A percentile compares a stretch with the other conserved stretches of the same genome.
Conservation (phyloP, 2,329 filamentous ascomycete species). For the Sporothrix dimorphospora region DNA sequence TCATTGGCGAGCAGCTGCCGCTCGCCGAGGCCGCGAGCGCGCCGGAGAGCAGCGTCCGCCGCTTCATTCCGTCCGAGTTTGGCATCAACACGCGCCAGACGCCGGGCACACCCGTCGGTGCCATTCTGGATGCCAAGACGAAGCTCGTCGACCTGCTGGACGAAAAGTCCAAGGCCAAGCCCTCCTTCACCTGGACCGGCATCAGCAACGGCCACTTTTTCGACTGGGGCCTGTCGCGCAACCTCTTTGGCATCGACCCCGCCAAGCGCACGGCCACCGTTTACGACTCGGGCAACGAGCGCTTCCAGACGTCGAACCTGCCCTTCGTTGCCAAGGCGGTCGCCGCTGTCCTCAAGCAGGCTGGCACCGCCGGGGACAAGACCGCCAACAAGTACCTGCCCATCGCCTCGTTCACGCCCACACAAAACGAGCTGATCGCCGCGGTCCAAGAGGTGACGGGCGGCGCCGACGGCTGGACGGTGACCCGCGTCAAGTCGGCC, state of each 20-base stretch:
- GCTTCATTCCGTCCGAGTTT: constrained; percentile 39
- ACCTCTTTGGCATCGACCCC: constrained; percentile 53
- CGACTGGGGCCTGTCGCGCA: constrained; percentile 50
- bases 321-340: constrained; percentile 38
- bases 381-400: constrained; percentile 55
- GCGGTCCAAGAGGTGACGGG: constrained; percentile 55
- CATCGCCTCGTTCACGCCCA: constrained; percentile 58
- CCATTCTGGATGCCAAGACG: constrained; percentile 45
- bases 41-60: constrained; percentile 34
- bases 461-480: constrained; percentile 51
- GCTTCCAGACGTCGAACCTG: constrained; percentile 36
- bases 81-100: constrained; percentile 36
- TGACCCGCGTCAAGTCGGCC: constrained; percentile 44
- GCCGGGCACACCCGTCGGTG: constrained; percentile 30
- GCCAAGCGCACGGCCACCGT: constrained; percentile 50
- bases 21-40: constrained; percentile 35
- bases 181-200: constrained; percentile 38
- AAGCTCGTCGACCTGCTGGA: constrained; percentile 44
- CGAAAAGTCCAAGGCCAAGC: constrained; percentile 28
- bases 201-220: constrained; percentile 40
- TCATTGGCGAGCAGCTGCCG: constrained; percentile 40
- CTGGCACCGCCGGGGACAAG: constrained; percentile 33
- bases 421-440: constrained; percentile 60
- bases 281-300: constrained; percentile 38
- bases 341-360: constrained; percentile 36